Conservation (phyloP, 345 rosid genomes). For the Gossypium bickii region DNA sequence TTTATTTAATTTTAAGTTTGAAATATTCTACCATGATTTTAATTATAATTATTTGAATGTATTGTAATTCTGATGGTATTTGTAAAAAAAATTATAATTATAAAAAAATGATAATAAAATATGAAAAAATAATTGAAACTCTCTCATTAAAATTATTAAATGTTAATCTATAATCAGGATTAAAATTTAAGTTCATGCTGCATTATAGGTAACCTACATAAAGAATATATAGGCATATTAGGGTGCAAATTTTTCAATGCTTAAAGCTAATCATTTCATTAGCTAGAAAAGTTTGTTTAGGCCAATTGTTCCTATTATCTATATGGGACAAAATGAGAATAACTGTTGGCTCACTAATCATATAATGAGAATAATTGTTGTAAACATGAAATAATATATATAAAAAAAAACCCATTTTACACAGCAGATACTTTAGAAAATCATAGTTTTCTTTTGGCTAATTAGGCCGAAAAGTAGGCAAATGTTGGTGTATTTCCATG, state of each 20-base stretch:
- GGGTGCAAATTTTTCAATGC: not conserved
- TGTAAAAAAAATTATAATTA: no score
- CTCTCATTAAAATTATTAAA: no score
- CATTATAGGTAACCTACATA: no score
- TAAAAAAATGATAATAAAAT: no score
- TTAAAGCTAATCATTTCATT: not conserved
- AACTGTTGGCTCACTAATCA: not conserved
- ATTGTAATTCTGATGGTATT: no score
- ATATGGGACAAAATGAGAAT: not conserved
- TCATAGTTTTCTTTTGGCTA: not conserved
- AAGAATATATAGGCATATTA: no score
- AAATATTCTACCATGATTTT: no score
- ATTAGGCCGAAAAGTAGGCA: slow-evolving; percentile 1
- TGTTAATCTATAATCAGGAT: no score
- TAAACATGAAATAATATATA: not conserved
- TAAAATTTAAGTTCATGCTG: no score
- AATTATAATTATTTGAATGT: no score
- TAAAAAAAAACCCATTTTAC: not conserved
- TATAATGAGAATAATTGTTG: not conserved
- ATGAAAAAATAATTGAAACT: no score
- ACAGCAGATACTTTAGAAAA: not conserved
- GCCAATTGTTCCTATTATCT: not conserved
- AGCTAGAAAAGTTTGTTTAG: not conserved
- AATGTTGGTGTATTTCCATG: slow-evolving; percentile 4
- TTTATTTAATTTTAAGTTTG: no score